Evolutionary conservation across 495 filamentous ascomycete genomes (phyloP).

Genomic region (Penicillium crystallinum): DNA sequence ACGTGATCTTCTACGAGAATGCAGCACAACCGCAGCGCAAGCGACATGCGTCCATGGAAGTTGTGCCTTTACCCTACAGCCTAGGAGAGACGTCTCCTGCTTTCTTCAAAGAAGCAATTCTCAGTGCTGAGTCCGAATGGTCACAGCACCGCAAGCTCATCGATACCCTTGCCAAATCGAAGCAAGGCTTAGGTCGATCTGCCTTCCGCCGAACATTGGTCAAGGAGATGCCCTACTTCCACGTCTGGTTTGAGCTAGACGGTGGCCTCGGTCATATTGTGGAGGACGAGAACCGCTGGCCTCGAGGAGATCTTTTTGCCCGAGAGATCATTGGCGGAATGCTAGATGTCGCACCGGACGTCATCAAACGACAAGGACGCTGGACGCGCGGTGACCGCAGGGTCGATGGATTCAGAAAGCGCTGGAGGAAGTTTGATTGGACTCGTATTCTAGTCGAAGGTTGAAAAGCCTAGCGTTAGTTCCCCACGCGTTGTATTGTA

Average conservation of each 20-base stretch:
- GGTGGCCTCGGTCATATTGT: constrained; percentile 91
- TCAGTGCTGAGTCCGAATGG: constrained; percentile 86
- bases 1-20: constrained; percentile 97
- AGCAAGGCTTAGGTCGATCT: constrained; percentile 64
- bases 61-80: constrained; percentile 79
- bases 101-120: constrained; percentile 92
- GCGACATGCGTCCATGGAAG: constrained; percentile 80
- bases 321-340: constrained; percentile 90
- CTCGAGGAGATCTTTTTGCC: constrained; percentile 88
- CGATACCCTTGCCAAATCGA: constrained; percentile 70
- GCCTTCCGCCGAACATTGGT: constrained; percentile 80
- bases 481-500: constrained; percentile 4
- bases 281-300: constrained; percentile 84
- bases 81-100: constrained; percentile 87
- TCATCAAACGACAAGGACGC: constrained; percentile 86
- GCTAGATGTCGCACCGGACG: constrained; percentile 74
- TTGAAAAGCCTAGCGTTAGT: constrained; percentile 8
- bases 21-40: constrained; percentile 75
- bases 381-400: constrained; percentile 74
- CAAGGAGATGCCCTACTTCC: constrained; percentile 99
- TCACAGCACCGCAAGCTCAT: constrained; percentile 91
- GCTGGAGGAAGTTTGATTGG: constrained; percentile 96
- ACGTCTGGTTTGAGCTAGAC: constrained; percentile 91
- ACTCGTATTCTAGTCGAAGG: constrained; percentile 69
- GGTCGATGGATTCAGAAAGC: constrained; percentile 72